A percentile compares a stretch with the other conserved stretches of the same genome.
These are phyloP conservation scores for Ophiostoma perfectum DNA, from an alignment of 2,329 filamentous ascomycete genomes.

Conservation along the genomic window DNA sequence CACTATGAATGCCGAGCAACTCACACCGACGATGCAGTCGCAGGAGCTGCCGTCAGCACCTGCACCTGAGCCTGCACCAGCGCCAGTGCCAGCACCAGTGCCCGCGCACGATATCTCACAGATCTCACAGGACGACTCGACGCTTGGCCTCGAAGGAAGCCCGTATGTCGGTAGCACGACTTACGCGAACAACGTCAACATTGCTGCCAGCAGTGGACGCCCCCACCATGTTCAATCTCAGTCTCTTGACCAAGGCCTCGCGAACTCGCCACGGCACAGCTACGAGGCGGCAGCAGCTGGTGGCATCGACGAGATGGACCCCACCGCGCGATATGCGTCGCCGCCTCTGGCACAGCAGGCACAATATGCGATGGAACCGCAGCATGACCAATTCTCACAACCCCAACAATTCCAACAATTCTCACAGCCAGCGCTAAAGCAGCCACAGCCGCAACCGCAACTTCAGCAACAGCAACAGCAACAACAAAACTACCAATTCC, in stretches of 20 bases:
- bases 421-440: conserved; percentile 21
- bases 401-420: conserved; percentile 25
- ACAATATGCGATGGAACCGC: conserved; percentile 14
- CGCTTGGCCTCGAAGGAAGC: conserved; percentile 46
- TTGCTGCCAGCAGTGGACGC: conserved; percentile 30
- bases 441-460: conserved; percentile 20
- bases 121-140: conserved; percentile 41
- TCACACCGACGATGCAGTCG: conserved; percentile 23
- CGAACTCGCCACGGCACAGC: conserved; percentile 35
- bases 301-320: conserved; percentile 33
- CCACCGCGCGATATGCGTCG: conserved; percentile 21
- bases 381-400: conserved; percentile 18
- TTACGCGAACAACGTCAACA: conserved; percentile 26
- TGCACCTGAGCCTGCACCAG: not conserved
- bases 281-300: conserved; percentile 19
- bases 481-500: conserved; percentile 21
- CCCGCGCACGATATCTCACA: conserved; percentile 27
- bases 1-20: conserved; percentile 46
- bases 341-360: conserved; percentile 21
- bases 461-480: conserved; percentile 19
- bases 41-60: conserved; percentile 20
- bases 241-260: conserved; percentile 46
- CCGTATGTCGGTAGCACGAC: conserved; percentile 35
- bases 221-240: conserved; percentile 43
- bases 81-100: not conserved